A percentile compares a stretch with the other conserved stretches of the same genome.
phyloP scores from a whole-genome alignment of 2,329 filamentous ascomycete species.

The Lecanicillium sp. region DNA sequence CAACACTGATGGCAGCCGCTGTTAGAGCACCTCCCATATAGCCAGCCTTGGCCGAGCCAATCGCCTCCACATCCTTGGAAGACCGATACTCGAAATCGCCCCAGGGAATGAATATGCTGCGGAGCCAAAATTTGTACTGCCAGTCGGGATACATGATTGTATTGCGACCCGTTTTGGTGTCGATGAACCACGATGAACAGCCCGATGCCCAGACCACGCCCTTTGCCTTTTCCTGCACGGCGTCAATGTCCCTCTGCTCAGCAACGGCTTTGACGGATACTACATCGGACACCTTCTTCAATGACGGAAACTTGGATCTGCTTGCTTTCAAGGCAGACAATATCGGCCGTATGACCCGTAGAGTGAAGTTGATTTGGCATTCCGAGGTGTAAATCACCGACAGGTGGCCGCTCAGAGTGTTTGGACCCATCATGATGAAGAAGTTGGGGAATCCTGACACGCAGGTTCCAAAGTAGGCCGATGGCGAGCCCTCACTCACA shows the following conservation, averaged over 20 bases:
- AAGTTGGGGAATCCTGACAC: conserved; percentile 35
- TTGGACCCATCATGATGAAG: conserved; percentile 33
- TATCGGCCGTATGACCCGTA: conserved; percentile 25
- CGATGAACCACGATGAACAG: conserved; percentile 44
- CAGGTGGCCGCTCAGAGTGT: conserved; percentile 32
- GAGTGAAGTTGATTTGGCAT: conserved; percentile 37
- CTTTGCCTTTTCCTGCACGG: conserved; percentile 32
- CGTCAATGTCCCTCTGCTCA: conserved; percentile 16
- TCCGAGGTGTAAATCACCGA: conserved; percentile 39
- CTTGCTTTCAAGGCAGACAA: conserved; percentile 15
- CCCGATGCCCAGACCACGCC: conserved; percentile 40
- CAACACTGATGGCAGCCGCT: too few relatives aligned
- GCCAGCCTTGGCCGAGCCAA: too few relatives aligned
- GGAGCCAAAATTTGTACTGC: conserved; percentile 39
- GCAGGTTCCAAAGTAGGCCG: conserved; percentile 38
- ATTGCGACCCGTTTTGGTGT: conserved; percentile 36
- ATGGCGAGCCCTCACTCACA: conserved; percentile 27
- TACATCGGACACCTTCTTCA: conserved; percentile 16
- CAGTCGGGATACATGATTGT: conserved; percentile 45
- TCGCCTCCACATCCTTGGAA: too few relatives aligned
- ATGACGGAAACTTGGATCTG: conserved; percentile 3
- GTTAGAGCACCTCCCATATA: too few relatives aligned
- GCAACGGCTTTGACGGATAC: conserved; percentile 21
- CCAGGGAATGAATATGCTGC: conserved; percentile 35
- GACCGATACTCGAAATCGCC: too few relatives aligned